Percentiles rank a stretch among this genome's conserved stretches.
phyloP scores from a whole-genome alignment of 805 yeast genomes.

The Huiozyma sinensis region DNA sequence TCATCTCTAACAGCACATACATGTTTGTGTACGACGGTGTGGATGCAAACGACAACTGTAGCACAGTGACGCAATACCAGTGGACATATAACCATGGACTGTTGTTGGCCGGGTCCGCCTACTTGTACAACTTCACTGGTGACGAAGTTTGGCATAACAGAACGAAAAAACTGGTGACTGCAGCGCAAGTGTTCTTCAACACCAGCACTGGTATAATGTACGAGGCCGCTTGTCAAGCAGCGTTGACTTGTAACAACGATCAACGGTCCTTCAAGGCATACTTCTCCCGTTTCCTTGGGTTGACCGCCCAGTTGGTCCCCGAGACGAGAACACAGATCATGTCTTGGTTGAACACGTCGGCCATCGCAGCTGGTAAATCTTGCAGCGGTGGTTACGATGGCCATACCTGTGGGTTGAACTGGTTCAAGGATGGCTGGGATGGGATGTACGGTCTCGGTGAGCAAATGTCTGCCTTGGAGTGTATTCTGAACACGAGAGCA shows the following conservation, averaged over 20 bases:
- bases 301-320: conserved; percentile 65
- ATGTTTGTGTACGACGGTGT: conserved; percentile 58
- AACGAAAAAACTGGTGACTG: conserved; percentile 43
- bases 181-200: conserved; percentile 47
- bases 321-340: conserved; percentile 28
- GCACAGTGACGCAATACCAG: conserved; percentile 44
- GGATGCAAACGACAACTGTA: conserved; percentile 48
- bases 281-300: conserved; percentile 61
- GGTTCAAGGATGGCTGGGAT: conserved; percentile 59
- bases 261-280: conserved; percentile 90
- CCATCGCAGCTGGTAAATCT: conserved; percentile 64
- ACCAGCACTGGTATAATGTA: conserved; percentile 41
- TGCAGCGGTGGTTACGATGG: conserved; percentile 86
- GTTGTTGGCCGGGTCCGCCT: conserved; percentile 70
- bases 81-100: conserved; percentile 89
- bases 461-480: conserved; percentile 78
- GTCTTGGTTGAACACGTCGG: conserved; percentile 36
- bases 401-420: conserved; percentile 77
- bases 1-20: conserved; percentile 32
- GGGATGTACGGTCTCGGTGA: conserved; percentile 77
- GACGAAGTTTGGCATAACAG: conserved; percentile 58
- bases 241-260: conserved; percentile 62
- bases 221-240: conserved; percentile 76
- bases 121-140: conserved; percentile 60
- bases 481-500: conserved; percentile 34